phyloP scores from a whole-genome alignment of 345 rosid species.

The Brassica carinata region DNA sequence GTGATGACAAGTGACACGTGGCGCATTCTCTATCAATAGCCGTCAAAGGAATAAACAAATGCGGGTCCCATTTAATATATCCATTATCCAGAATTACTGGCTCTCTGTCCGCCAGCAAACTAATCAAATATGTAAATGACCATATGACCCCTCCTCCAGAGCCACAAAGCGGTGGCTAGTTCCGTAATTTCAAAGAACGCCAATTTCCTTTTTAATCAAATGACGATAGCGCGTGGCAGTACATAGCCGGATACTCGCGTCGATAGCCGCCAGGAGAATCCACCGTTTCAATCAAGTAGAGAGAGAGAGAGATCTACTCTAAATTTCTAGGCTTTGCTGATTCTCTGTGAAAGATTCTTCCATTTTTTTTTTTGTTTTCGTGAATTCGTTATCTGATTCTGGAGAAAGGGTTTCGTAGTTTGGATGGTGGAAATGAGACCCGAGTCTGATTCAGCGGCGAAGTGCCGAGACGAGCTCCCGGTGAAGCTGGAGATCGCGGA shows the following conservation, averaged over 20 bases:
- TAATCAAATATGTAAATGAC: not conserved
- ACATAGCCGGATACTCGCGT: slow-evolving; percentile 30
- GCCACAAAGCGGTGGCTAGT: not conserved
- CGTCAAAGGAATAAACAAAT: not conserved
- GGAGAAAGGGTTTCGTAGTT: not conserved
- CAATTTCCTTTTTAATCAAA: not conserved
- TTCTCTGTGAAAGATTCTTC: slow-evolving; percentile 3
- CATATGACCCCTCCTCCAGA: not conserved
- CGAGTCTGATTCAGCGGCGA: slow-evolving; percentile 51
- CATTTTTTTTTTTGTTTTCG: not conserved
- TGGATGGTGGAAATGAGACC: slow-evolving; percentile 85
- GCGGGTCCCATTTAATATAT: not conserved
- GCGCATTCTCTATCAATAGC: not conserved
- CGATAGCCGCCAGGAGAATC: slow-evolving; percentile 46
- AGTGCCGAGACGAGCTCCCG: slow-evolving; percentile 52
- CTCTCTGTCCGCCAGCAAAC: not conserved
- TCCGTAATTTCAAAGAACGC: not conserved
- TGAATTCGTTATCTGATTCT: not conserved
- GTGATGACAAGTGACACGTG: not conserved
- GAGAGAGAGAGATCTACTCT: slow-evolving; percentile 29
- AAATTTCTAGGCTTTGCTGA: slow-evolving; percentile 40
- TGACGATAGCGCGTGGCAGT: slow-evolving; percentile 29
- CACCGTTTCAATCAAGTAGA: slow-evolving; percentile 11
- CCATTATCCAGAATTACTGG: not conserved
- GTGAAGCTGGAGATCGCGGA: slow-evolving; percentile 86